These are phyloP conservation scores for Sporothrix schenckii DNA, from an alignment of 2,329 filamentous ascomycete genomes.

Conservation along the genomic window DNA sequence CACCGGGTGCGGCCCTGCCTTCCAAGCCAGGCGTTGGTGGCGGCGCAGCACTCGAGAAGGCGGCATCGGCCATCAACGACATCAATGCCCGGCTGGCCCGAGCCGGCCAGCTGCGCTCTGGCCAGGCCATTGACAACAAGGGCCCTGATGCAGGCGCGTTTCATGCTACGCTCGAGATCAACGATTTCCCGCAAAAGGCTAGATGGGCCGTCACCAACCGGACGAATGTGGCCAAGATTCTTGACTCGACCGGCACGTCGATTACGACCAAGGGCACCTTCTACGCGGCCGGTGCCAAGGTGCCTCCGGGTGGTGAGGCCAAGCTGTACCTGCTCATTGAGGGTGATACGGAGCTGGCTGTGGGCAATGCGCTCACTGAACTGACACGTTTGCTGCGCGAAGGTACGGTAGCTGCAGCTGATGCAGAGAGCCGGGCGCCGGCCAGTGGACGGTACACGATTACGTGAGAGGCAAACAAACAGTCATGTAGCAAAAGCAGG, in stretches of 20 bases:
- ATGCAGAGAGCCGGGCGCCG: conserved; percentile 79
- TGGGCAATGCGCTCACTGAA: conserved; percentile 87
- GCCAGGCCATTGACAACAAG: conserved; percentile 97
- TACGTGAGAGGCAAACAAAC: conserved; percentile 51
- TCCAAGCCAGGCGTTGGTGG: neutral
- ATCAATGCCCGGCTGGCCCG: conserved; percentile 91
- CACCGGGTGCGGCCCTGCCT: conserved; percentile 41
- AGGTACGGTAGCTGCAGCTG: conserved; percentile 84
- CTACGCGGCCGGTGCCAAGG: conserved; percentile 80
- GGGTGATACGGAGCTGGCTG: conserved; percentile 90
- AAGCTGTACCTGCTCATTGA: conserved; percentile 98
- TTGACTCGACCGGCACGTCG: conserved; percentile 90
- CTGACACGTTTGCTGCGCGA: conserved; percentile 86
- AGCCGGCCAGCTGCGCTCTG: conserved; percentile 84
- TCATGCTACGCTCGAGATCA: conserved; percentile 97
- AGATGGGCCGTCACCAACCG: conserved; percentile 98
- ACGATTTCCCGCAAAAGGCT: conserved; percentile 98
- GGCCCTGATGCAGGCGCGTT: conserved; percentile 95
- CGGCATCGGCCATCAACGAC: conserved; percentile 83
- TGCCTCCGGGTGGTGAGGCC: conserved; percentile 72
- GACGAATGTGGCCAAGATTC: conserved; percentile 96
- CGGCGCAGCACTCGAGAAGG: conserved; percentile 71
- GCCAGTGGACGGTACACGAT: conserved; percentile 85
- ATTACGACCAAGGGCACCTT: conserved; percentile 97
- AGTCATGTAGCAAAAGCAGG: neutral